Evolutionary conservation across 140 eudicot species (phyloP), one percentile per base, ranked within the genome.

Genomic region (Oenanthe javanica): DNA sequence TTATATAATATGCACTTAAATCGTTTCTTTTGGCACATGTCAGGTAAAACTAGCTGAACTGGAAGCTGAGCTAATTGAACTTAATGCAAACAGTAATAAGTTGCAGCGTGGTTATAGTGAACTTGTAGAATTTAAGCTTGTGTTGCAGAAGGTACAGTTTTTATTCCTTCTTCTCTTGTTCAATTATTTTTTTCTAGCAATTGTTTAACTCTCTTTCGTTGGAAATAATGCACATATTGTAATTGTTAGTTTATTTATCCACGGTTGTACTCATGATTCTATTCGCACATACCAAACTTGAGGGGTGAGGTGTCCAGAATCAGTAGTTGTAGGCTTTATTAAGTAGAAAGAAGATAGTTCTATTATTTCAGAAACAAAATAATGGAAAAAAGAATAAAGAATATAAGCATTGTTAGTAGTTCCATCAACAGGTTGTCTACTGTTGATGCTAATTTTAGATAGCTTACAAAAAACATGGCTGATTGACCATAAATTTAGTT

Each of bases 41-140:
- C 45, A 92, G 99, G 90, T 85, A 47, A 95, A 91, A 81, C 97
- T 95, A 83, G 99, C 92, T 83, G 99, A 95, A 25, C 93, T 90
- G 85, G 99, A 95, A 86, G 93, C 97, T 5, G 99, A 92, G 87
- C 95, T 95, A 25, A 77, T 82, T 82, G 99, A 95, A 79, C 88
- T 95, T 71, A 95, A 90, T 78, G 91, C 97, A 72, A 95, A 95
- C 71, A 81, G 87, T 67, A 96, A 92, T 9, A 95, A 92, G 87
- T 87, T 95, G 87, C 99, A 86, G 88, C 97, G 93, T 66, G 82
- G 96, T 73, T 88, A 95, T 83, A 95, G 86, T 86, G 99, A 95
- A 77, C 97, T 95, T 79, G 90, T 83, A 36, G 99, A 95, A 76
- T 95, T 90, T 85, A 95, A 87, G 82, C 93, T 95, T 84, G 99